phyloP scores from a whole-genome alignment of 345 rosid genomes.

The Linum trigynum region DNA sequence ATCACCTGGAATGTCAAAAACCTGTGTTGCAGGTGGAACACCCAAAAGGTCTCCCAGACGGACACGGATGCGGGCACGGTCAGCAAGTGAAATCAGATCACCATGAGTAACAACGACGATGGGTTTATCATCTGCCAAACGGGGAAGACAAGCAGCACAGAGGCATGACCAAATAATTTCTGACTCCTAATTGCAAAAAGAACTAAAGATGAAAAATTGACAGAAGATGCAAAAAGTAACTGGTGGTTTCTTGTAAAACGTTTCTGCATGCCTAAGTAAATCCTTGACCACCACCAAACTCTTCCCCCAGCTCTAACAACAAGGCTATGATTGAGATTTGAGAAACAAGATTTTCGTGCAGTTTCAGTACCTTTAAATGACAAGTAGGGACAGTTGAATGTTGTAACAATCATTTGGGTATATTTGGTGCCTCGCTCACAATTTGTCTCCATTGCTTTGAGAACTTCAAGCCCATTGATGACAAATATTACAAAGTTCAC shows the following conservation, averaged over 20 bases:
- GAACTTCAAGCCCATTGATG: slow-evolving; percentile 44
- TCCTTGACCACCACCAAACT: too few species aligned
- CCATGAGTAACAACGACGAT: slow-evolving; percentile 79
- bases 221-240: too few species aligned
- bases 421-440: slow-evolving; percentile 19
- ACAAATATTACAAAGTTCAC: slow-evolving; percentile 67
- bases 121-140: slow-evolving; percentile 64
- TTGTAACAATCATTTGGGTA: slow-evolving; percentile 24
- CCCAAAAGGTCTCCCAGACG: slow-evolving; percentile 63
- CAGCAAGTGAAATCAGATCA: slow-evolving; percentile 48
- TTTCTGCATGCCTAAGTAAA: too few species aligned
- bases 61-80: slow-evolving; percentile 43
- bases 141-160: slow-evolving; percentile 1
- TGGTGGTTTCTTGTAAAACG: too few species aligned
- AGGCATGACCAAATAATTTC: slow-evolving; percentile 1
- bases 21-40: slow-evolving; percentile 57
- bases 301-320: too few species aligned
- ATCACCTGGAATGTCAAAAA: slow-evolving; percentile 78
- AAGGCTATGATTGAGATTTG: too few species aligned
- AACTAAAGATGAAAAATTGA: neutral
- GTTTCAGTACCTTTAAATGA: slow-evolving; percentile 54
- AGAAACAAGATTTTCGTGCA: neutral
- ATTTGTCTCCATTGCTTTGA: slow-evolving; percentile 39
- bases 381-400: slow-evolving; percentile 47
- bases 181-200: neutral